Percentiles rank a stretch among this genome's conserved stretches.
phyloP scores from a whole-genome alignment of 2,329 filamentous ascomycete genomes.

The Xylariaceae sp. region DNA sequence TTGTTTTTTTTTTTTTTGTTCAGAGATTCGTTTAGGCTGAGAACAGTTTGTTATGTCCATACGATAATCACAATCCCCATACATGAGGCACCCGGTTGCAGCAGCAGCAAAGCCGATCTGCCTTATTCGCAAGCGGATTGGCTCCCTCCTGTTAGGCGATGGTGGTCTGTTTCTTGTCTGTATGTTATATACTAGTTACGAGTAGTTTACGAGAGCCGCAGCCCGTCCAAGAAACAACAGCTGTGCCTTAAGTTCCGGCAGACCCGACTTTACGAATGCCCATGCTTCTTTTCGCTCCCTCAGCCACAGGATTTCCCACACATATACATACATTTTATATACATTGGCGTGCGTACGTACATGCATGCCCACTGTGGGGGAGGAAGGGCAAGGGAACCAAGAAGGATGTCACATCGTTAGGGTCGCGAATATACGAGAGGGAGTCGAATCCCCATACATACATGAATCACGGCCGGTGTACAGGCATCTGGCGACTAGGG shows the following conservation, averaged over 20 bases:
- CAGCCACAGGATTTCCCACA: constrained; percentile 18
- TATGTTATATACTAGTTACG: too few species aligned
- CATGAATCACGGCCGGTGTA: constrained; percentile 13
- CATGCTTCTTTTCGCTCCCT: constrained; percentile 8
- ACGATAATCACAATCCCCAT: constrained; percentile 18
- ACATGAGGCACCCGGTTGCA: neutral
- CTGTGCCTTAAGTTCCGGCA: constrained; percentile 27
- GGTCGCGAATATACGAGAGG: constrained; percentile 14
- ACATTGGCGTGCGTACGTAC: neutral
- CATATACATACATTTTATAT: neutral
- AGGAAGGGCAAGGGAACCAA: constrained; percentile 6
- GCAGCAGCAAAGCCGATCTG: constrained; percentile 17
- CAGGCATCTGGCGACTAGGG: constrained; percentile 2
- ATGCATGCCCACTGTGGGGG: constrained; percentile 14
- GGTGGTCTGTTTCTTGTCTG: too few species aligned
- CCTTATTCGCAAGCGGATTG: constrained; percentile 11
- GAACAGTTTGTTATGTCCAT: constrained; percentile 27
- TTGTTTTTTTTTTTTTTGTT: constrained; percentile 18
- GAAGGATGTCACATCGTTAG: constrained; percentile 17
- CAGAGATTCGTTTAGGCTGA: constrained; percentile 19
- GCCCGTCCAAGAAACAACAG: constrained; percentile 18
- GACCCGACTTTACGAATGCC: constrained; percentile 34
- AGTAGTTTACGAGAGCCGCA: constrained; percentile 28
- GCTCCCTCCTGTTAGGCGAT: too few species aligned
- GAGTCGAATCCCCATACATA: neutral